phyloP scores from a whole-genome alignment of 805 yeast species.

The Yarrowia keelungensis region DNA sequence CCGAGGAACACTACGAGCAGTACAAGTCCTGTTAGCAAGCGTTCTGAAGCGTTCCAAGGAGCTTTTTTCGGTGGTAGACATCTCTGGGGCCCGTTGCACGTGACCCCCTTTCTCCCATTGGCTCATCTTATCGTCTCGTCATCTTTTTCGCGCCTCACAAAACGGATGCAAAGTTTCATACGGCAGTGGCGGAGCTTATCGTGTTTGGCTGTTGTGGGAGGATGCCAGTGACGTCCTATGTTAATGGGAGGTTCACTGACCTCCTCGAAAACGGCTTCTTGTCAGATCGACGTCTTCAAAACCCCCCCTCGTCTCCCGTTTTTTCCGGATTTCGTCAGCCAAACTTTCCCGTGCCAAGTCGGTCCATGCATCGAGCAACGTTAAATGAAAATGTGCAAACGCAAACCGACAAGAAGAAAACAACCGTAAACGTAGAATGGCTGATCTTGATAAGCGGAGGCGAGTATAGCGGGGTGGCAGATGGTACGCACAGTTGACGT shows the following conservation, averaged over 20 bases:
- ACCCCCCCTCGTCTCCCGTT: not conserved
- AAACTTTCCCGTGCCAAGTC: conserved; percentile 8
- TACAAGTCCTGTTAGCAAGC: too few species aligned
- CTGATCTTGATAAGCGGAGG: not conserved
- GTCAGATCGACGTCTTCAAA: too few species aligned
- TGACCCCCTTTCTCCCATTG: not conserved
- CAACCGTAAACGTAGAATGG: not conserved
- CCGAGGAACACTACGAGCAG: not conserved
- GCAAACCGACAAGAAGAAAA: not conserved
- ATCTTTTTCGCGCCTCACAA: not conserved
- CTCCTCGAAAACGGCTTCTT: too few species aligned
- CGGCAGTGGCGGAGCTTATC: not conserved
- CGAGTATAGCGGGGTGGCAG: too few species aligned
- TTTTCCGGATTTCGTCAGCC: not conserved
- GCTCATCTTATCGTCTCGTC: not conserved
- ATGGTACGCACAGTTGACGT: too few species aligned
- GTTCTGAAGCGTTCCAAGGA: too few species aligned
- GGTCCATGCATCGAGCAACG: not conserved
- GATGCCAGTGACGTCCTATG: too few species aligned
- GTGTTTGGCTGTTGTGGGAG: too few species aligned
- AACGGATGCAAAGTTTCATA: not conserved
- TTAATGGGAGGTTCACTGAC: too few species aligned
- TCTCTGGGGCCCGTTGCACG: not conserved
- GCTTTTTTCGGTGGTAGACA: too few species aligned
- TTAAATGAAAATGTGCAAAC: not conserved